phyloP scores from a whole-genome alignment of 208 protist species.

The Acanthamoeba sp. region DNA sequence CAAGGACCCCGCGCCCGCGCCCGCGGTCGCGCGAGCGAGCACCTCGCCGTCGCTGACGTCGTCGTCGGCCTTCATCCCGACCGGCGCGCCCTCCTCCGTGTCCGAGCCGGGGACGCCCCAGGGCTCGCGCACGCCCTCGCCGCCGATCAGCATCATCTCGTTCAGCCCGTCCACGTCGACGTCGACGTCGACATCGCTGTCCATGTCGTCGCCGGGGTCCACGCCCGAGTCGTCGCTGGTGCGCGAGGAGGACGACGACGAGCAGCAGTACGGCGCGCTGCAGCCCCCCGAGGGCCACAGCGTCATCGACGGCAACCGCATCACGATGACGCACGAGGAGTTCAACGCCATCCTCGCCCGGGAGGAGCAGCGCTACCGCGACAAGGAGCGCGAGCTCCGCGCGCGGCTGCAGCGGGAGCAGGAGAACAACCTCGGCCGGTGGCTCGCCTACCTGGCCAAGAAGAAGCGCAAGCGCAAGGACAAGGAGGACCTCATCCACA shows the following conservation, averaged over 20 bases:
- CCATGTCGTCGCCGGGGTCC: background rate
- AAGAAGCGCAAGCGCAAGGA: background rate
- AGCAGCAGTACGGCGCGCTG: background rate
- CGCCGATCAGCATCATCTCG: background rate
- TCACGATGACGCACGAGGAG: slow-evolving; percentile 12
- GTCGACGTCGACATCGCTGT: background rate
- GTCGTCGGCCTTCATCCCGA: background rate
- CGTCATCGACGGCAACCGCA: slow-evolving; percentile 19
- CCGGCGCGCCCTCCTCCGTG: too few species aligned
- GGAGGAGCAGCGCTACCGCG: background rate
- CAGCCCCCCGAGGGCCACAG: background rate
- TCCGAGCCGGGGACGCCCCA: background rate
- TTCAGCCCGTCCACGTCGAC: background rate
- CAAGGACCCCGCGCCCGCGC: background rate
- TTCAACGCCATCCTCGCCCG: background rate
- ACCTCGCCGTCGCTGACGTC: background rate
- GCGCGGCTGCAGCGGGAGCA: background rate
- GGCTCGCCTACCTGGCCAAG: background rate
- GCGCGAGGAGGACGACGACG: background rate
- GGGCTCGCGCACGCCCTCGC: background rate
- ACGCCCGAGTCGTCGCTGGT: background rate
- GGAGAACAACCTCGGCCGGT: background rate
- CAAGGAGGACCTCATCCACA: background rate
- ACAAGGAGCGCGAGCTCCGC: slow-evolving; percentile 11
- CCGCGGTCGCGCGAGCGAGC: too few species aligned